These are phyloP conservation scores for Aegilops tauschii DNA, from an alignment of 176 grass and related monocot genomes.

Conservation along the genomic window DNA sequence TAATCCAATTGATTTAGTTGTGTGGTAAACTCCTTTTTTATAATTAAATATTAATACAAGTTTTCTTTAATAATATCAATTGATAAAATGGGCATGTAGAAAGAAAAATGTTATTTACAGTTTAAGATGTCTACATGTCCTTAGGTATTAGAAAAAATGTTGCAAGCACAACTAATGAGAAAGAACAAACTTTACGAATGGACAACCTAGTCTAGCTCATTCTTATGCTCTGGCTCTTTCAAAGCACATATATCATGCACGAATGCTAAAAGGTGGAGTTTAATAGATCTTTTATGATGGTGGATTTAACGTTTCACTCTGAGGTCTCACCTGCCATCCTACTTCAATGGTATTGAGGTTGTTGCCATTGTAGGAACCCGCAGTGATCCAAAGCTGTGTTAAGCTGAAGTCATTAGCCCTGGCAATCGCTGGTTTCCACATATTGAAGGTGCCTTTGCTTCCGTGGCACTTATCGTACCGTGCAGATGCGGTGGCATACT, in stretches of 20 bases:
- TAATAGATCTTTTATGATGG: not conserved
- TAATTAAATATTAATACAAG: no score
- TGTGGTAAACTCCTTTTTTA: no score
- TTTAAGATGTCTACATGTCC: no score
- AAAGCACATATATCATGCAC: not conserved
- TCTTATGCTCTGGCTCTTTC: not conserved
- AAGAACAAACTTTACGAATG: not conserved
- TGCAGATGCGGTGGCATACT: not conserved
- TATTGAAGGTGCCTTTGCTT: not conserved
- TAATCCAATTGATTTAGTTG: no score
- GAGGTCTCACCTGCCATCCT: not conserved
- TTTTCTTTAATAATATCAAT: no score
- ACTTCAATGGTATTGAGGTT: constrained; percentile 3
- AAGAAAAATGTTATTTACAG: no score
- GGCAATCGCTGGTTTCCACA: not conserved
- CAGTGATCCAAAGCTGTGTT: not conserved
- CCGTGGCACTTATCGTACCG: not conserved
- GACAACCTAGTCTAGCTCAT: not conserved
- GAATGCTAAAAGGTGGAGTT: not conserved
- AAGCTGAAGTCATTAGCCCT: not conserved
- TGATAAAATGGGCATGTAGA: no score
- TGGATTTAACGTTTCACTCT: not conserved
- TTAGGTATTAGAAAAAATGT: no score
- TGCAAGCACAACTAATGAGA: no score
- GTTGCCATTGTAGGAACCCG: not conserved